These are phyloP conservation scores for Mycosphaerella arachidis DNA, from an alignment of 2,329 filamentous ascomycete genomes.

Conservation along the genomic window DNA sequence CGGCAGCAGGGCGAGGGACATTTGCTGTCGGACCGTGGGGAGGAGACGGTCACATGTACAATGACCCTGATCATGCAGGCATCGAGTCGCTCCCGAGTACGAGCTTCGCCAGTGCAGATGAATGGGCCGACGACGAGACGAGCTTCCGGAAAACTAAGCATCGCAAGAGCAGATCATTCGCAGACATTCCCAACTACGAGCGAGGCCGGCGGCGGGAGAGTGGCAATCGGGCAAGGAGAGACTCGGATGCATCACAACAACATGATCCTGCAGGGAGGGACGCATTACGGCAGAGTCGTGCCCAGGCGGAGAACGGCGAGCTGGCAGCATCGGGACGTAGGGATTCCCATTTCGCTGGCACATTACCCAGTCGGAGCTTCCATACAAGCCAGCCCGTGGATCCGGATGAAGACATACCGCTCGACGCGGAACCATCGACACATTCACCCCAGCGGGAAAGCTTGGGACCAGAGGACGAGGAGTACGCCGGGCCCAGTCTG, in stretches of 20 bases:
- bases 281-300: slow-evolving; percentile 29
- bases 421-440: slow-evolving; percentile 25
- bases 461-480: slow-evolving; percentile 65
- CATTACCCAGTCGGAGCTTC: slow-evolving; percentile 27
- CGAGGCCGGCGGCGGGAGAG: slow-evolving; percentile 35
- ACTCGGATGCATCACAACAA: slow-evolving; percentile 33
- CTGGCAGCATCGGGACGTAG: slow-evolving; percentile 18
- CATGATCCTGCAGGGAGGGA: slow-evolving; percentile 31
- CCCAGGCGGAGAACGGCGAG: slow-evolving; percentile 29
- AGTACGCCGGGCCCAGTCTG: slow-evolving; percentile 95
- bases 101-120: slow-evolving; percentile 27
- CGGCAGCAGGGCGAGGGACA: slow-evolving; percentile 30
- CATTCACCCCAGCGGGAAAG: slow-evolving; percentile 27
- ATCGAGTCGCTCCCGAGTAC: slow-evolving; percentile 33
- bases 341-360: slow-evolving; percentile 51
- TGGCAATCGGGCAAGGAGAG: slow-evolving; percentile 45
- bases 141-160: slow-evolving; percentile 26
- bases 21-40: slow-evolving; percentile 51
- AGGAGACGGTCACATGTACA: slow-evolving; percentile 33
- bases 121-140: slow-evolving; percentile 18
- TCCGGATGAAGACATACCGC: slow-evolving; percentile 24
- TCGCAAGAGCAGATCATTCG: slow-evolving; percentile 60
- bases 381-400: slow-evolving; percentile 19
- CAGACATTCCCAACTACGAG: slow-evolving; percentile 83
- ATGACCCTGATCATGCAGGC: slow-evolving; percentile 20